A percentile compares a stretch with the other conserved stretches of the same genome.
These are phyloP conservation scores for Heritiera littoralis DNA, from an alignment of 345 rosid genomes.

Conservation along the genomic window DNA sequence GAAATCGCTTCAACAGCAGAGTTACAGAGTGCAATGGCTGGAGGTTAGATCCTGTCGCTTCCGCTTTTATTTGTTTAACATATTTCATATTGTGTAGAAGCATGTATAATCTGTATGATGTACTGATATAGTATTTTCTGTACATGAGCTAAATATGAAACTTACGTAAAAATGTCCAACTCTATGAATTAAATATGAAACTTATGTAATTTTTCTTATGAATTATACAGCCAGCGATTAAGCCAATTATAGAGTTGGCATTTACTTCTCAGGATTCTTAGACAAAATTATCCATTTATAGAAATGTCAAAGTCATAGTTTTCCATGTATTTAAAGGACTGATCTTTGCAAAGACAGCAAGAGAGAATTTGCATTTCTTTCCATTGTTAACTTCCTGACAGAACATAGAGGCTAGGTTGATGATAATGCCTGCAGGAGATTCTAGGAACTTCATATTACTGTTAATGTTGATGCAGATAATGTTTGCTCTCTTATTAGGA, in stretches of 20 bases:
- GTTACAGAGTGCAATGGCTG: too few species aligned
- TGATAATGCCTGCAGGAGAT: neutral
- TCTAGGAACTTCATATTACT: neutral
- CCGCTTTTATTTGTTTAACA: too few species aligned
- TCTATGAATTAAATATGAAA: neutral
- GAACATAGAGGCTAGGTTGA: neutral
- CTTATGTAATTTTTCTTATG: neutral
- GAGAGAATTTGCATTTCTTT: neutral
- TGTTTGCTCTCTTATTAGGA: conserved; percentile 12
- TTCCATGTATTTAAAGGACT: neutral
- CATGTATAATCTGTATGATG: too few species aligned
- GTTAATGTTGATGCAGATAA: neutral
- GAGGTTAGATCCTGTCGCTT: too few species aligned
- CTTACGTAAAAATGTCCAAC: neutral
- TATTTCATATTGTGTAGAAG: too few species aligned
- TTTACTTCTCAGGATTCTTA: neutral
- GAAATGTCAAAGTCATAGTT: neutral
- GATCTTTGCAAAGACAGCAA: neutral
- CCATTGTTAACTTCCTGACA: neutral
- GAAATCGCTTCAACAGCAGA: too few species aligned
- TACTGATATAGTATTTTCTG: too few species aligned
- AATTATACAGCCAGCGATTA: neutral
- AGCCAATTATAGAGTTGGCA: neutral
- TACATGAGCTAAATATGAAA: too few species aligned
- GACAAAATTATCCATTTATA: neutral